Base-by-base conservation (phyloP, 768 basidiomycete genomes). In the Leccinum pellstonianum region DNA sequence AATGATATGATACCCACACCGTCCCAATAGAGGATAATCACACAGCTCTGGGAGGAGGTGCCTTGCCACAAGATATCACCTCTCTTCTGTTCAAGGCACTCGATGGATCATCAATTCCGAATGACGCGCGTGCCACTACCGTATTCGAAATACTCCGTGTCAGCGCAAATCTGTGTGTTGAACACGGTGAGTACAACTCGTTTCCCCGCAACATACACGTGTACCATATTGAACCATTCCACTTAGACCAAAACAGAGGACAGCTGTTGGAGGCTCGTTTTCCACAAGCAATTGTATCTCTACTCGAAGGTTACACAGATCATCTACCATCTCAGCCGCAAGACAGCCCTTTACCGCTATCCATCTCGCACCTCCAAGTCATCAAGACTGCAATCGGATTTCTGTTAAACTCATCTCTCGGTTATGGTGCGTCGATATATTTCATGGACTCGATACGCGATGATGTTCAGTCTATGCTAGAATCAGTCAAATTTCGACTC, bases 111-210 rank as follows among this genome's bases (percentile, higher is more conserved):
- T 62, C 79, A 19, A 76, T 79, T 50, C 83, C 84, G 5, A 73
- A 70, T 56, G 73, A 78, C 29, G 61, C 73, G n/a, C 80, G 79
- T 59, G 77, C 83, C 53, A 67, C 80, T 9, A 81, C 82, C 10
- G 77, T 86, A 23, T 83, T 82, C 60, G 89, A 93, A 69, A 74
- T 92, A 31, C 81, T 94, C 56, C 82, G 92, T 58, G 85, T 92
- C 14, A 85, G 85, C 25, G 92, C 92, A 12, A 94, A 94, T 73
- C 74, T 94, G 17, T 92, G 90, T 72, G 86, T 91, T 75, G 90
- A 94, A 69, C 90, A 93, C 66, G 86, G 90, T 86, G 64, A 61
- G 83, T 70, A 23, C 14, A 41, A 41, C 8, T n/a, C 38, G 17
- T n/a, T n/a, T n/a, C 4, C 38, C 38, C 38, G 38, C 7, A 41